Conservation (phyloP, 2,329 filamentous ascomycete genomes). For the Ophiostoma angusticollis region DNA sequence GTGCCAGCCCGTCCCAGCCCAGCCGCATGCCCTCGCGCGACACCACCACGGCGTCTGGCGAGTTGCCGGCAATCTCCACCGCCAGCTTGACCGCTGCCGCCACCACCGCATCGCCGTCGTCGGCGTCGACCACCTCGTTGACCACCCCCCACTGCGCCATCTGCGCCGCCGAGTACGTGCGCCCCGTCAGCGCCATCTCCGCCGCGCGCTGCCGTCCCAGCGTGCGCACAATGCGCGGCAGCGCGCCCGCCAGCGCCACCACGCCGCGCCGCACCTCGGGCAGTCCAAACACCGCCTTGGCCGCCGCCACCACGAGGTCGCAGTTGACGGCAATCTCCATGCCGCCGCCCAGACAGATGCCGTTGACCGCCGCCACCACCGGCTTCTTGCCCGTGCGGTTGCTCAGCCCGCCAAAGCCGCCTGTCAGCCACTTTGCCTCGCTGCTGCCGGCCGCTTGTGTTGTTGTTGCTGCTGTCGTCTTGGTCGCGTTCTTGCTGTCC, state of each 20-base stretch:
- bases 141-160: conserved; percentile 55
- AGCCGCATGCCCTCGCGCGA: conserved; percentile 56
- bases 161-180: conserved; percentile 44
- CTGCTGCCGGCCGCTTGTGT: conserved; percentile 4
- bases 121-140: conserved; percentile 49
- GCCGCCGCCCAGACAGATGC: conserved; percentile 60
- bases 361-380: conserved; percentile 64
- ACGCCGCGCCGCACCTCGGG: conserved; percentile 63
- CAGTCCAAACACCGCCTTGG: conserved; percentile 48
- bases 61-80: conserved; percentile 47
- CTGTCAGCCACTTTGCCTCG: conserved; percentile 21
- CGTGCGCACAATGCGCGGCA: conserved; percentile 52
- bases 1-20: conserved; percentile 58
- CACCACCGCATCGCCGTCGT: conserved; percentile 31
- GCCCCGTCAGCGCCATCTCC: conserved; percentile 57
- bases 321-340: conserved; percentile 65
- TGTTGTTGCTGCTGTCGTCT: conserved; percentile 6
- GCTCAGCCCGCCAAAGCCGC: conserved; percentile 53
- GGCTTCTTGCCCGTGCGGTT: conserved; percentile 60
- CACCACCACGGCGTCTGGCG: conserved; percentile 66
- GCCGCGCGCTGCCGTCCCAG: conserved; percentile 57
- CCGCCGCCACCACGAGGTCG: conserved; percentile 55
- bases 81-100: conserved; percentile 50
- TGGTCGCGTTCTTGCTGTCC: conserved; percentile 25
- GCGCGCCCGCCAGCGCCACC: conserved; percentile 55